Conservation (phyloP, 2,329 filamentous ascomycete species). For the Talaromyces verruculosus region DNA sequence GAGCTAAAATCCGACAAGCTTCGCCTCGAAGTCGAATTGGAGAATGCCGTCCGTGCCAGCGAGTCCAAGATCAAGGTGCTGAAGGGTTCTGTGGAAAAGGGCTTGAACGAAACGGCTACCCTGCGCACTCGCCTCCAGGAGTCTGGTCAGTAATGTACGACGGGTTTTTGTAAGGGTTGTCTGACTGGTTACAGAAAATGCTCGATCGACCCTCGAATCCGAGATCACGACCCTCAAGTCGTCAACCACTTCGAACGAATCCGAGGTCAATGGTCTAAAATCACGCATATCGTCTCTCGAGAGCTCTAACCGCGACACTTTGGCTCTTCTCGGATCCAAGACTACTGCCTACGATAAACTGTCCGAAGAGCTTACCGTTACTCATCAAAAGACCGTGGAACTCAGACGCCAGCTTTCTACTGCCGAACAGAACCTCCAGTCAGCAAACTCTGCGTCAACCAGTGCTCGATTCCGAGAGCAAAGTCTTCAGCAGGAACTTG, state of each 20-base stretch:
- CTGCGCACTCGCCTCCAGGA: constrained; percentile 76
- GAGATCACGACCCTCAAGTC: constrained; percentile 78
- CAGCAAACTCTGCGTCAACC: constrained; percentile 74
- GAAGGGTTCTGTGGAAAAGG: constrained; percentile 78
- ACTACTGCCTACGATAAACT: constrained; percentile 81
- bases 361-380: constrained; percentile 79
- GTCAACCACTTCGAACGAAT: constrained; percentile 64
- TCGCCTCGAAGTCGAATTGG: constrained; percentile 85
- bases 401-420: constrained; percentile 77
- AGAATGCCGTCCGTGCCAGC: constrained; percentile 79
- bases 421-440: constrained; percentile 80
- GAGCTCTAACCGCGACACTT: constrained; percentile 84
- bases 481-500: constrained; percentile 83
- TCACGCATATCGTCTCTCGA: constrained; percentile 84
- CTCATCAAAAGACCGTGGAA: constrained; percentile 84
- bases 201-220: constrained; percentile 71
- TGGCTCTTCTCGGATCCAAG: constrained; percentile 87
- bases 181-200: constrained; percentile 61
- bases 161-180: neutral
- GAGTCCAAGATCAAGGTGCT: constrained; percentile 80
- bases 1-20: constrained; percentile 83
- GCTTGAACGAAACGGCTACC: constrained; percentile 78
- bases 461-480: constrained; percentile 89
- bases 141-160: constrained; percentile 61
- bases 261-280: constrained; percentile 72